Percentiles rank a stretch among this genome's conserved stretches.
phyloP scores from a whole-genome alignment of 2,329 filamentous ascomycete genomes.

The Pyricularia pennisetigena region DNA sequence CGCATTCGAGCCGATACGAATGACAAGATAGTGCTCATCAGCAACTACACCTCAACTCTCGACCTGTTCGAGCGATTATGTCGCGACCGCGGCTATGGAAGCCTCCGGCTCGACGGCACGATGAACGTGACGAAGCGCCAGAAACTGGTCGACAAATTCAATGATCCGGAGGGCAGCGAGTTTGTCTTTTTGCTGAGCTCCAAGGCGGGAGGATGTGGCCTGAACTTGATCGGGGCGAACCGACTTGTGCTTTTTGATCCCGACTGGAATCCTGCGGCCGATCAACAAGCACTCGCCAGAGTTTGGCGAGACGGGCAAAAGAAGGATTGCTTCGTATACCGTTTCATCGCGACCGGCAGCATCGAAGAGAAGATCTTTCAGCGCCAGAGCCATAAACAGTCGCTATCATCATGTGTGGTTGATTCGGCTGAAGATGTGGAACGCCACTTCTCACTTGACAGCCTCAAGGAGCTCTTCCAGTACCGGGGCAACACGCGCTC shows the following conservation, averaged over 20 bases:
- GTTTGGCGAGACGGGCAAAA: conserved; percentile 99
- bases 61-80: conserved; percentile 92
- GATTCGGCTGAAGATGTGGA: conserved; percentile 96
- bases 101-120: conserved; percentile 82
- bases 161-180: conserved; percentile 79
- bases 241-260: conserved; percentile 93
- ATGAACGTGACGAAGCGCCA: conserved; percentile 98
- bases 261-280: conserved; percentile 95
- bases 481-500: conserved; percentile 77
- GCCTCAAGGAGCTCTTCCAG: conserved; percentile 85
- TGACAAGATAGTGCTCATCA: conserved; percentile 98
- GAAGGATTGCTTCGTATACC: conserved; percentile 98
- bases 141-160: conserved; percentile 96
- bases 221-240: conserved; percentile 92
- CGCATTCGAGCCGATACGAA: conserved; percentile 93
- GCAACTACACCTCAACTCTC: conserved; percentile 93
- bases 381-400: conserved; percentile 96
- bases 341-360: conserved; percentile 89
- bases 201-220: conserved; percentile 92
- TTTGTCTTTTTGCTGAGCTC: conserved; percentile 95
- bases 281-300: conserved; percentile 92
- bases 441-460: conserved; percentile 88
- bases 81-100: conserved; percentile 74
- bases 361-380: conserved; percentile 99
- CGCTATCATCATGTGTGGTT: conserved; percentile 89